A percentile compares a stretch with the other conserved stretches of the same genome.
These are phyloP conservation scores for Trichoderma semiorbis DNA, from an alignment of 2,329 filamentous ascomycete species.

Conservation along the genomic window DNA sequence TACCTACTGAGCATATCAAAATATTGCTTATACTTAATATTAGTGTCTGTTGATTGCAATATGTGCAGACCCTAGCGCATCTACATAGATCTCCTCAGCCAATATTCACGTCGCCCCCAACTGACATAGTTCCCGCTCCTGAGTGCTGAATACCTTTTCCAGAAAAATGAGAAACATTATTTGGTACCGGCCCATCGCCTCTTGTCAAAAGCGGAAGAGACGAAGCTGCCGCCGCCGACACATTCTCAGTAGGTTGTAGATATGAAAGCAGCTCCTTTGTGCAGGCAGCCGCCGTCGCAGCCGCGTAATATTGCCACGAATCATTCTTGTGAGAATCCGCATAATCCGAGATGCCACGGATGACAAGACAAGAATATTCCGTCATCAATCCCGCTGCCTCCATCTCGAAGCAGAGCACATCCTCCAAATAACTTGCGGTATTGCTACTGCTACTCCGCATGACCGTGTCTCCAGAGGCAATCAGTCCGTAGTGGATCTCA, in stretches of 20 bases:
- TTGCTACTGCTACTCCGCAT: background rate
- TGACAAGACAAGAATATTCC: conserved; percentile 21
- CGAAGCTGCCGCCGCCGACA: background rate
- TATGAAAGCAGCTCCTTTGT: conserved; percentile 20
- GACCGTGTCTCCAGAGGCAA: conserved; percentile 22
- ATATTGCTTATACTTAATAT: no score
- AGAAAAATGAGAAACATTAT: background rate
- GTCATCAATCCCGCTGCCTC: conserved; percentile 23
- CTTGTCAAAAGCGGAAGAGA: background rate
- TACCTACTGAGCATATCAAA: background rate
- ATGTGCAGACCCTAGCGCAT: no score
- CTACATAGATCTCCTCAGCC: background rate
- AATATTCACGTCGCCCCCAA: background rate
- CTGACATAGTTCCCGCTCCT: background rate
- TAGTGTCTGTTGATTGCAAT: no score
- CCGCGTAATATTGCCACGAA: conserved; percentile 23
- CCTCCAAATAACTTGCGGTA: background rate
- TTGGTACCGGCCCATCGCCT: background rate
- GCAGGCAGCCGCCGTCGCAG: conserved; percentile 21
- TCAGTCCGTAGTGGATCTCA: conserved; percentile 21
- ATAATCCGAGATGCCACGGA: conserved; percentile 25
- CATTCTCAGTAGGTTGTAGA: background rate
- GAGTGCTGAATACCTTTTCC: background rate
- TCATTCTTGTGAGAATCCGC: conserved; percentile 26
- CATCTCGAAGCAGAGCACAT: conserved; percentile 20